phyloP scores from a whole-genome alignment of 2,329 filamentous ascomycete species.

The Chalaropsis ovoidea region DNA sequence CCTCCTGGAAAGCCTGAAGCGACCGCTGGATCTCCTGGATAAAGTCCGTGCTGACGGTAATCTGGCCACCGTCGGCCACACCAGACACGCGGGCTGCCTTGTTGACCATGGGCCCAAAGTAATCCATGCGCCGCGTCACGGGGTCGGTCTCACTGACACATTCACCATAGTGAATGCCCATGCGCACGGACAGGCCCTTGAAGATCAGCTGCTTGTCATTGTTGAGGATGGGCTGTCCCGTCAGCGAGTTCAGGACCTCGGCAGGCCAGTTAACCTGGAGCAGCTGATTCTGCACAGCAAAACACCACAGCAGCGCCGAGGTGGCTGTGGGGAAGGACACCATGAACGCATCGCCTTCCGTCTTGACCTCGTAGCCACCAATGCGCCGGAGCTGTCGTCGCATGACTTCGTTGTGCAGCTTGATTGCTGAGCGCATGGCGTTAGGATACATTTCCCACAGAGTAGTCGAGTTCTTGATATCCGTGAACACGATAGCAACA shows the following conservation, averaged over 20 bases:
- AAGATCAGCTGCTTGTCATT: slow-evolving; percentile 84
- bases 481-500: slow-evolving; percentile 89
- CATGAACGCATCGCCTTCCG: slow-evolving; percentile 99
- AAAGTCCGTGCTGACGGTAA: slow-evolving; percentile 93
- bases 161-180: slow-evolving; percentile 94
- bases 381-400: slow-evolving; percentile 84
- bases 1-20: slow-evolving; percentile 65
- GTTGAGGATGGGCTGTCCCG: slow-evolving; percentile 73
- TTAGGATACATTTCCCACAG: slow-evolving; percentile 93
- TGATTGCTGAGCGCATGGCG: slow-evolving; percentile 94
- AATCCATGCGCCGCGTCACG: slow-evolving; percentile 96
- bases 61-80: slow-evolving; percentile 91
- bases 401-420: slow-evolving; percentile 95
- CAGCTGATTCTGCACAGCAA: slow-evolving; percentile 80
- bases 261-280: slow-evolving; percentile 87
- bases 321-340: slow-evolving; percentile 96
- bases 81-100: slow-evolving; percentile 87
- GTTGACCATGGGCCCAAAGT: slow-evolving; percentile 99
- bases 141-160: slow-evolving; percentile 93
- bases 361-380: slow-evolving; percentile 97
- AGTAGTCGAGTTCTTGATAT: slow-evolving; percentile 96
- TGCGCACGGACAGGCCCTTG: slow-evolving; percentile 84
- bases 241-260: slow-evolving; percentile 77
- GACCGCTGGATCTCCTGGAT: slow-evolving; percentile 91
- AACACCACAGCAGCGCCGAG: slow-evolving; percentile 89